phyloP scores from a whole-genome alignment of 768 basidiomycete genomes.

The Xerocomus spinulosus region DNA sequence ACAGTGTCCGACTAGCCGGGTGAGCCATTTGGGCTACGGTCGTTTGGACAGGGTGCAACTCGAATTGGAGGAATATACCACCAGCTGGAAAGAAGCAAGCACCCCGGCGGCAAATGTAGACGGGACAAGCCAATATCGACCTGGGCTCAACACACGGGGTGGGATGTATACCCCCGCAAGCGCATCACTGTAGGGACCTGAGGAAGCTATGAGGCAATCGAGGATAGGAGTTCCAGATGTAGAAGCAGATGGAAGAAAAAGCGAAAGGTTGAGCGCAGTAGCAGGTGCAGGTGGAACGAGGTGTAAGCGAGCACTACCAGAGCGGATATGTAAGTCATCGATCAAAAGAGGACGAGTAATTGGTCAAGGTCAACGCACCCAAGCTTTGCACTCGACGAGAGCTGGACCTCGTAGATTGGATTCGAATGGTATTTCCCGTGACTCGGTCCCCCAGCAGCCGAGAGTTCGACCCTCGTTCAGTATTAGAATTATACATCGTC shows the following conservation, averaged over 20 bases:
- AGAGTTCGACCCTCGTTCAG: conserved; percentile 45
- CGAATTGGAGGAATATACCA: conserved; percentile 50
- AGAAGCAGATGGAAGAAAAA: conserved; percentile 39
- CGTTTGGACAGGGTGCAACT: conserved; percentile 21
- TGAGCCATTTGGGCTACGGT: not conserved
- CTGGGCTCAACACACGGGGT: conserved; percentile 44
- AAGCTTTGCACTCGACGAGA: conserved; percentile 50
- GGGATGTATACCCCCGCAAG: conserved; percentile 67
- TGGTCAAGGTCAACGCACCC: conserved; percentile 39
- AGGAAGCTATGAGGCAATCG: conserved; percentile 53
- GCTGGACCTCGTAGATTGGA: conserved; percentile 60
- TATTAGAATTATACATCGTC: not conserved
- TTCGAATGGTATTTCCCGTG: conserved; percentile 62
- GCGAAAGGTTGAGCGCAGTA: conserved; percentile 55
- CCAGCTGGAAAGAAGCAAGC: conserved; percentile 52
- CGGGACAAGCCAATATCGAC: conserved; percentile 69
- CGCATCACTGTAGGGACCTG: conserved; percentile 76
- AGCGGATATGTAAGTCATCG: not conserved
- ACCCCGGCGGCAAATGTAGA: conserved; percentile 67
- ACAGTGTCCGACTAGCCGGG: not conserved
- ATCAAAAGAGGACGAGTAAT: conserved; percentile 16
- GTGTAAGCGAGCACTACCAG: conserved; percentile 64
- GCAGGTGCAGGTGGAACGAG: conserved; percentile 41
- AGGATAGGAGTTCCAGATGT: conserved; percentile 14
- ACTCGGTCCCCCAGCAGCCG: conserved; percentile 67